Evolutionary conservation across 1,139 yeast species (phyloP), one percentile per base, ranked within the genome.

Genomic region (Yamadazyma friedrichii): DNA sequence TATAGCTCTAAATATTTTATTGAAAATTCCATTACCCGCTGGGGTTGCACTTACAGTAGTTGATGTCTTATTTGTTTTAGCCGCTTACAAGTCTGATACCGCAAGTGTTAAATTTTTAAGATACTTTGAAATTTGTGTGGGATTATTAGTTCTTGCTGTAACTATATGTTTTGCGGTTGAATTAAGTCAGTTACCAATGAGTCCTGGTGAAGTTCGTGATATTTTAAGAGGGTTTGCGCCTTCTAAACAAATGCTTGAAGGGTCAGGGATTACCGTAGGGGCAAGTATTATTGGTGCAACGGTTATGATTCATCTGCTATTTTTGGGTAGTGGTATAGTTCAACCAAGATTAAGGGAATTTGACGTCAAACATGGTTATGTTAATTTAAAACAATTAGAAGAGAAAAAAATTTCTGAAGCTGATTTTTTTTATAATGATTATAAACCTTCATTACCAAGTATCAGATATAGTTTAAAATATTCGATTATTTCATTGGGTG

Each of bases 241-340:
- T 1, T 82, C 88, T 0, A 59, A 62, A 27, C 75, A 78, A 47
- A 76, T 85, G 73, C 74, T 86, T 46, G 67, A 75, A 38, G 78
- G 80, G 10, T 68, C 68, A 41, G 93, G 94, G 6, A 65, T 86
- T 56, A 81, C 86, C 46, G 77, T 82, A 36, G 87, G 93, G 5
- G 82, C 88, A 17, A 84, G 91, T 13, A 80, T 87, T 51, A 67
- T 87, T 36, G 94, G 94, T 56, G 87, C 93, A 24, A 85, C 93
- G 0, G 93, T 85, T 24, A 85, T 85, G 93, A 88, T 89, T 29
- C 93, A 85, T 55, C 80, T 88, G 15, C 65, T 85, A 42, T 84
- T 84, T 53, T 69, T 85, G 48, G 93, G 93, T 0, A 81, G 88
- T 4, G 88, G 88, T 1, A 64, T 85, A 45, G 91, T 82, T 6